Percentiles rank a stretch among this genome's conserved stretches.
These are phyloP conservation scores for Eucalyptus sp. DNA, from an alignment of 345 rosid species.

Conservation along the genomic window DNA sequence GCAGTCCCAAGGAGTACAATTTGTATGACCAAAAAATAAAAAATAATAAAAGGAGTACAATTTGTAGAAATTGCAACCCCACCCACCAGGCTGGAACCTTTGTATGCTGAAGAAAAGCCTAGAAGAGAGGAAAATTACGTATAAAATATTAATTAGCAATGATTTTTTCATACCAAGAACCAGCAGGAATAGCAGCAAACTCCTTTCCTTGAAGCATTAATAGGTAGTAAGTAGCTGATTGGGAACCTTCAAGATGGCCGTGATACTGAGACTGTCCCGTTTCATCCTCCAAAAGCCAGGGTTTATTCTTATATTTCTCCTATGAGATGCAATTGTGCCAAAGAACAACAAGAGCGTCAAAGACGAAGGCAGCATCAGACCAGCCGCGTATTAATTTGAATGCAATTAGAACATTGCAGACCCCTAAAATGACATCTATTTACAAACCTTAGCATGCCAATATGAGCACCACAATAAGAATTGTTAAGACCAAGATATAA, in stretches of 20 bases:
- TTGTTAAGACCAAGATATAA: background rate
- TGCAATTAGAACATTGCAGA: background rate
- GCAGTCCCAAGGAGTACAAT: background rate
- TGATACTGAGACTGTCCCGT: constrained; percentile 89
- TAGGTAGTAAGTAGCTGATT: constrained; percentile 88
- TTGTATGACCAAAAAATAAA: background rate
- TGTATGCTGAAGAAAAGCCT: background rate
- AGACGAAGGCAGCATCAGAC: background rate
- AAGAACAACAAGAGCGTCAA: background rate
- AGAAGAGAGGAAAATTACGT: background rate
- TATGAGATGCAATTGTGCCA: constrained; percentile 1
- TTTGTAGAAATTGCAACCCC: background rate
- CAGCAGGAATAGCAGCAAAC: constrained; percentile 86
- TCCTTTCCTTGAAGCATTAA: constrained; percentile 80
- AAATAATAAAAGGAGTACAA: background rate
- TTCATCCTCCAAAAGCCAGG: constrained; percentile 96
- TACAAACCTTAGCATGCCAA: background rate
- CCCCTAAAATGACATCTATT: background rate
- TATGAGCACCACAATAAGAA: background rate
- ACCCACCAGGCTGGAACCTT: background rate
- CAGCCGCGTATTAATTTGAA: background rate
- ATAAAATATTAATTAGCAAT: background rate
- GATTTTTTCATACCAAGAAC: constrained; percentile 60
- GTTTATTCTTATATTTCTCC: constrained; percentile 93
- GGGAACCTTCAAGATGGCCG: constrained; percentile 95